Base-by-base conservation (phyloP, 352 stramenopile genomes). In the Phytophthora gonapodyides region DNA sequence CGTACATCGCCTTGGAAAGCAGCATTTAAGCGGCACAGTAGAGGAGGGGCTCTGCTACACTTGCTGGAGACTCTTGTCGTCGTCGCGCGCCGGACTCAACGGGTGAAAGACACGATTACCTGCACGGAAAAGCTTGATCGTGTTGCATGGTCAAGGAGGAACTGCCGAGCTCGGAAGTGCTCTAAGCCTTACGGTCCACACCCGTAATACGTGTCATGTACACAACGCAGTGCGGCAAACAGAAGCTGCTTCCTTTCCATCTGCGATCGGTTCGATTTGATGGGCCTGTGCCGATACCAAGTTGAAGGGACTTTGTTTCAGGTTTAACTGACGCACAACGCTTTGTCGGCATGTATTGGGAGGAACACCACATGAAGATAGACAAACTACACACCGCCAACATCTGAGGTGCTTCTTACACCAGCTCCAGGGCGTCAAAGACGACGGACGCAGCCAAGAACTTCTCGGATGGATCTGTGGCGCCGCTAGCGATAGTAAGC, bases 371-470 rank as follows among this genome's bases (percentile, higher is more conserved):
- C 27, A 31, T 27, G 24, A 24, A 3, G 21, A 24, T 3, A 31
- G 0, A 31, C 27, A 30, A 9, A 31, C 27, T 31, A 31, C 27
- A 31, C 1, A 31, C 27, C 27, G 24, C 24, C 24, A 27, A 27
- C 24, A 27, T 27, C 24, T 27, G 6, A 27, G 2, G 24, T 6
- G 2, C 24, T 27, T 27, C 24, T 27, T 71, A 85, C 17, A 61
- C 65, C 13, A 84, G 56, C 54, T 83, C 71, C 5, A 86, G 61
- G 15, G 76, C 76, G 42, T 86, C 76, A 36, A 82, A 86, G 8
- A 86, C 75, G 2, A 82, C 62, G 0, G 64, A 71, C 3, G 77
- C 64, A 45, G 71, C 63, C 33, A 84, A 53, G 50, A 77, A 87
- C 24, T 61, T 67, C 57, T 84, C 42, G 11, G 56, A 47, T 2